Conservation (phyloP, 2,329 filamentous ascomycete species). For the Periconia sp. region DNA sequence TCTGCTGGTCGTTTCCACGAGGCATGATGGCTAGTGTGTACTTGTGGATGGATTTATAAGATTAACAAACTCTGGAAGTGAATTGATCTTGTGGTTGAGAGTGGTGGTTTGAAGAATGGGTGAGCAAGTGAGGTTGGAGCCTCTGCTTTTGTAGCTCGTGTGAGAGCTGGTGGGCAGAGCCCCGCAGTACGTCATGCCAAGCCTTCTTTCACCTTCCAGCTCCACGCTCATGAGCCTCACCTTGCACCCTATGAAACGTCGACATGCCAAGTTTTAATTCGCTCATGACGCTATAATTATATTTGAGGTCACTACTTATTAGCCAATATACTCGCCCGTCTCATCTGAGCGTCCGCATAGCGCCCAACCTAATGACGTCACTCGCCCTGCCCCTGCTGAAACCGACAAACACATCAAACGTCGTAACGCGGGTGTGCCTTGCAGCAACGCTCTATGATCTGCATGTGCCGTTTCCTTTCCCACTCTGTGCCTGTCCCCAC, state of each 20-base stretch:
- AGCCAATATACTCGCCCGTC: constrained; percentile 26
- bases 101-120: background rate
- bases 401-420: constrained; percentile 17
- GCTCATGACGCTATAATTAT: constrained; percentile 18
- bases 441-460: constrained; percentile 36
- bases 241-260: background rate
- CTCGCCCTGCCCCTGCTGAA: constrained; percentile 9
- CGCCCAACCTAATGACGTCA: constrained; percentile 34
- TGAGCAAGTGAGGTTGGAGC: background rate
- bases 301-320: constrained; percentile 23
- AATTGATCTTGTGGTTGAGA: background rate
- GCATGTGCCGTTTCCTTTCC: constrained; percentile 14
- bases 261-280: constrained; percentile 4
- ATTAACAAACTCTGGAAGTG: background rate
- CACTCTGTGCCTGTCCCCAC: constrained; percentile 5
- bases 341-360: constrained; percentile 21
- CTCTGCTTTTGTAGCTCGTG: constrained; percentile 41
- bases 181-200: constrained; percentile 42
- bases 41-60: constrained; percentile 9
- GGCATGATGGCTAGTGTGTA: constrained; percentile 34
- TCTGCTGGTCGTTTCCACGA: constrained; percentile 61
- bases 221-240: constrained; percentile 7
- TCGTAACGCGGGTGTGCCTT: constrained; percentile 43
- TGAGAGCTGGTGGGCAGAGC: constrained; percentile 18
- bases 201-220: constrained; percentile 17